Evolutionary conservation across 1,139 yeast species (phyloP).

Genomic region (Diutina mesorugosa): DNA sequence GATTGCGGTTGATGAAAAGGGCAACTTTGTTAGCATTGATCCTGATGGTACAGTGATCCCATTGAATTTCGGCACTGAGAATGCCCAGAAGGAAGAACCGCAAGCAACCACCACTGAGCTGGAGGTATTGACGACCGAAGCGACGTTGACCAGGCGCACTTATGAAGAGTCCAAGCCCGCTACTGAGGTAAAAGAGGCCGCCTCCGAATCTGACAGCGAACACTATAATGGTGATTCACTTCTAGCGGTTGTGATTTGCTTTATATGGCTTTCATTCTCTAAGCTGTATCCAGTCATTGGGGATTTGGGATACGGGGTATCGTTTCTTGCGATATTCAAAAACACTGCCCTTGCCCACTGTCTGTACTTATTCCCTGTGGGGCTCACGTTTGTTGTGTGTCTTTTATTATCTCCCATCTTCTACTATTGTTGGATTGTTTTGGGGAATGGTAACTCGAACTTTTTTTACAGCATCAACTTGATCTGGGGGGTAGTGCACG

Average conservation of each 20-base stretch:
- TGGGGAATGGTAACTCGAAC: constrained; percentile 92
- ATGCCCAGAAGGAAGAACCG: not conserved
- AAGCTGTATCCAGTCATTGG: constrained; percentile 86
- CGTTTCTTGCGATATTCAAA: constrained; percentile 46
- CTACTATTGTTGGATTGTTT: constrained; percentile 87
- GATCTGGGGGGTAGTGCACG: constrained; percentile 64
- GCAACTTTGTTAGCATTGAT: not conserved
- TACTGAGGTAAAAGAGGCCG: not conserved
- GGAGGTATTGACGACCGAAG: not conserved
- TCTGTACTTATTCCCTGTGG: constrained; percentile 20
- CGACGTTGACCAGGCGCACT: not conserved
- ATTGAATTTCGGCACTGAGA: not conserved
- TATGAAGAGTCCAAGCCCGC: not conserved
- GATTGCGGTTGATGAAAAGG: not conserved
- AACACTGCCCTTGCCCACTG: constrained; percentile 25
- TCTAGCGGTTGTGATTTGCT: constrained; percentile 49
- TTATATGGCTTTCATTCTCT: constrained; percentile 59
- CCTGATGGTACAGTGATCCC: not conserved
- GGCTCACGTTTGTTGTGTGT: constrained; percentile 24
- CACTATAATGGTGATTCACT: constrained; percentile 34
- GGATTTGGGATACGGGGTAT: constrained; percentile 60
- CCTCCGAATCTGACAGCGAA: not conserved
- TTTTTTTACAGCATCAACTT: constrained; percentile 90
- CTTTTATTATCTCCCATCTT: constrained; percentile 67
- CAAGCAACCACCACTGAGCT: not conserved